These are phyloP conservation scores for Cladobotryum protrusum DNA, from an alignment of 2,329 filamentous ascomycete species.

Conservation along the genomic window DNA sequence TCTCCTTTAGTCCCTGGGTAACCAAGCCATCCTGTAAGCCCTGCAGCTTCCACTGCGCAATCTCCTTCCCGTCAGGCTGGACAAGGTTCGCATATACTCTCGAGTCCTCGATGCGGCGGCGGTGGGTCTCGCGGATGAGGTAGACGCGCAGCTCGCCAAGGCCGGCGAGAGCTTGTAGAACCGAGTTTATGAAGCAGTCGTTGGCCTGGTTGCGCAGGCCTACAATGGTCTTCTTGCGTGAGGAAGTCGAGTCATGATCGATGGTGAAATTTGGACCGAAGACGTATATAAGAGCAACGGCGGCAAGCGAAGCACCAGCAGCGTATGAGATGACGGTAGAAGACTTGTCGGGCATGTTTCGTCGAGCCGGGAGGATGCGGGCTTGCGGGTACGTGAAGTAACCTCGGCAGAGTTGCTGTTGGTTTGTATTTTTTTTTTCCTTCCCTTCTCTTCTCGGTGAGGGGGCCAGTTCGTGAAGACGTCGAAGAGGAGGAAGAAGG, in stretches of 20 bases:
- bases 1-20: conserved; percentile 82
- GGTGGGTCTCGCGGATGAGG: conserved; percentile 84
- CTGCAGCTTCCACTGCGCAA: conserved; percentile 56
- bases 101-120: conserved; percentile 70
- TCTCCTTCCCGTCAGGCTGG: conserved; percentile 36
- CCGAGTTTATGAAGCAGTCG: conserved; percentile 95
- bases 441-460: too few species aligned
- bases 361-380: neutral
- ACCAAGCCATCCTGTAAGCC: conserved; percentile 75
- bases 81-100: conserved; percentile 65
- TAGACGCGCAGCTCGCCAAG: conserved; percentile 84
- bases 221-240: conserved; percentile 78
- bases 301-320: conserved; percentile 88
- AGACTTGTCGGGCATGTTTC: conserved; percentile 32
- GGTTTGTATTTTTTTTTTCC: neutral
- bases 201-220: conserved; percentile 88
- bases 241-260: conserved; percentile 65
- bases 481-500: neutral
- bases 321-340: conserved; percentile 69
- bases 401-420: neutral
- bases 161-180: conserved; percentile 87
- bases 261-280: conserved; percentile 97
- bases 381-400: neutral
- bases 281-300: conserved; percentile 91
- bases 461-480: too few species aligned